Conservation (phyloP, 2,329 filamentous ascomycete genomes). For the Ascochyta rabiei region DNA sequence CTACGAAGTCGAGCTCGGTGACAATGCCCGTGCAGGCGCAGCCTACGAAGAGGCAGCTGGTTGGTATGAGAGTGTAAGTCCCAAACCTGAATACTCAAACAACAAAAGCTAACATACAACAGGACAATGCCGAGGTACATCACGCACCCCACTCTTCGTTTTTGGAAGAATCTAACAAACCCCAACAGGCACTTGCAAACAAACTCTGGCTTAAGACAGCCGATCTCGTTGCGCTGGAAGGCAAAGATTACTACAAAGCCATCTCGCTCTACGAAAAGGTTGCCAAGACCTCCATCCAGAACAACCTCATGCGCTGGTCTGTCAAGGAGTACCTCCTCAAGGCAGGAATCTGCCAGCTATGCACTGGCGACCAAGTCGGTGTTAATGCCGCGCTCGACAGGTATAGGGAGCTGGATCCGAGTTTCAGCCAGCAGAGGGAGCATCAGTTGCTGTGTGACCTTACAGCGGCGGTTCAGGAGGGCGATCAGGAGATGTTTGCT, state of each 20-base stretch:
- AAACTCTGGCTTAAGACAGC: conserved; percentile 93
- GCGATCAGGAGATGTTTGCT: conserved; percentile 81
- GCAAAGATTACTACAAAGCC: conserved; percentile 69
- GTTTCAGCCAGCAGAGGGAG: conserved; percentile 79
- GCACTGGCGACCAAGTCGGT: conserved; percentile 76
- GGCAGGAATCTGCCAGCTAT: conserved; percentile 87
- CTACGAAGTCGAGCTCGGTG: conserved; percentile 80
- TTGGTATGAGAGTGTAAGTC: conserved; percentile 73
- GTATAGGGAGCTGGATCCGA: conserved; percentile 70
- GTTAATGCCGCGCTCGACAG: conserved; percentile 79
- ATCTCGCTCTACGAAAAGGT: conserved; percentile 75
- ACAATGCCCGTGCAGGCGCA: conserved; percentile 78
- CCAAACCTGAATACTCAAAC: not conserved
- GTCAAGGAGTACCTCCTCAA: conserved; percentile 97
- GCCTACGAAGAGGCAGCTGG: conserved; percentile 84
- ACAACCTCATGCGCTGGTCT: conserved; percentile 68
- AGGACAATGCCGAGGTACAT: conserved; percentile 48
- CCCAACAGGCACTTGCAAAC: conserved; percentile 72
- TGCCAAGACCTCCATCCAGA: conserved; percentile 76
- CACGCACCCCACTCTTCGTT: conserved; percentile 1
- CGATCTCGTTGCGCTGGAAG: conserved; percentile 80
- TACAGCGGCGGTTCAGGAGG: conserved; percentile 73
- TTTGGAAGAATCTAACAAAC: conserved; percentile 32
- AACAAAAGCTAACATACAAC: conserved; percentile 23
- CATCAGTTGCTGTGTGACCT: conserved; percentile 81